A percentile compares a stretch with the other conserved stretches of the same genome.
phyloP scores from a whole-genome alignment of 352 stramenopile genomes.

The Phytophthora sojae region DNA sequence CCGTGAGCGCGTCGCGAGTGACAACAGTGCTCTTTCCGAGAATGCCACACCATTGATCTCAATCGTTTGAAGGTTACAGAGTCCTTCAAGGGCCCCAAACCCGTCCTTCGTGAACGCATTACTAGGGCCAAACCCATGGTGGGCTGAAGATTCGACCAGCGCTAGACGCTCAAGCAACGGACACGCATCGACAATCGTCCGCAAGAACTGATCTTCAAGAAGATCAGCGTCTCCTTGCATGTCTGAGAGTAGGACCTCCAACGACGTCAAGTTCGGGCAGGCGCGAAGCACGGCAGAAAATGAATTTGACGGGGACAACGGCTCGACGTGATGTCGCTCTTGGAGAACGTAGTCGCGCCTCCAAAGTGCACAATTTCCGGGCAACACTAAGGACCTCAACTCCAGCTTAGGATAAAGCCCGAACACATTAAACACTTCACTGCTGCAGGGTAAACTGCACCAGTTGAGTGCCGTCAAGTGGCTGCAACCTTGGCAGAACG shows the following conservation, averaged over 20 bases:
- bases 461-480: slow-evolving; percentile 37
- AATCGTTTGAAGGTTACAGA: slow-evolving; percentile 20
- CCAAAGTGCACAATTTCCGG: slow-evolving; percentile 43
- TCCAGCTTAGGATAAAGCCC: slow-evolving; percentile 27
- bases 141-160: slow-evolving; percentile 26
- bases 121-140: slow-evolving; percentile 40
- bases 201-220: slow-evolving; percentile 39
- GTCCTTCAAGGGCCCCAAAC: slow-evolving; percentile 15
- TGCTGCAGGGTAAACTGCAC: slow-evolving; percentile 46
- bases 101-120: slow-evolving; percentile 34
- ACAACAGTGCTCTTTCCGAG: slow-evolving; percentile 22
- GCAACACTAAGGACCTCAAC: slow-evolving; percentile 29
- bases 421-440: slow-evolving; percentile 40
- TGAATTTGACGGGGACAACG: slow-evolving; percentile 27
- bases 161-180: slow-evolving; percentile 25
- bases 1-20: slow-evolving; percentile 3
- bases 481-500: slow-evolving; percentile 39
- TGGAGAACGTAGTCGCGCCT: slow-evolving; percentile 42
- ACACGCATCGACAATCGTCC: slow-evolving; percentile 20
- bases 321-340: slow-evolving; percentile 32
- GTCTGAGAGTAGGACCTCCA: slow-evolving; percentile 39
- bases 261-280: slow-evolving; percentile 28
- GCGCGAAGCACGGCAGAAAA: slow-evolving; percentile 31
- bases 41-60: slow-evolving; percentile 34
- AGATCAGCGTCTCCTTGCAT: slow-evolving; percentile 25